Evolutionary conservation across 768 basidiomycete species (phyloP).

Genomic region (Rhodosporidiobolus sp.): DNA sequence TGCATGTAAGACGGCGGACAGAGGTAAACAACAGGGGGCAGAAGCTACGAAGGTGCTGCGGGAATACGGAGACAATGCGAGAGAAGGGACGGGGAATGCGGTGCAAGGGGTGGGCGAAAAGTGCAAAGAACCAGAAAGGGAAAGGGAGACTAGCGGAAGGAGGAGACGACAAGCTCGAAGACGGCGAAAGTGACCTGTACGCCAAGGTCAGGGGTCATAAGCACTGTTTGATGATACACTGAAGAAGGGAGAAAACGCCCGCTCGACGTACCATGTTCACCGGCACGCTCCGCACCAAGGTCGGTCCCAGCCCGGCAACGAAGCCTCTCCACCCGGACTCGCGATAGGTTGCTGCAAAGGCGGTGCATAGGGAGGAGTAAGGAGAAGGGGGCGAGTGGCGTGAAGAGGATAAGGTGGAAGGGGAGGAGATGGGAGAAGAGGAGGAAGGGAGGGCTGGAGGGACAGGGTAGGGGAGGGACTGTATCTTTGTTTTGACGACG

Average conservation of each 20-base stretch:
- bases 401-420: slow-evolving; percentile 1
- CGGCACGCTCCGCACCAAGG: slow-evolving; percentile 71
- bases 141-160: slow-evolving; percentile 15
- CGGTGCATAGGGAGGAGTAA: slow-evolving; percentile 10
- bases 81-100: background rate
- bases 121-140: background rate
- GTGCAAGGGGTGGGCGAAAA: background rate
- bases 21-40: no score
- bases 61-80: background rate
- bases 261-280: slow-evolving; percentile 60
- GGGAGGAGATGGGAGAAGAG: background rate
- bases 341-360: slow-evolving; percentile 56
- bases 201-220: background rate
- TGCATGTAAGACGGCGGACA: no score
- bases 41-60: no score
- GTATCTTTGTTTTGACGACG: slow-evolving; percentile 84
- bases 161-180: slow-evolving; percentile 55
- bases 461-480: slow-evolving; percentile 51
- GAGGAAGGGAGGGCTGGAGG: background rate
- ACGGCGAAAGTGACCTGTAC: slow-evolving; percentile 64
- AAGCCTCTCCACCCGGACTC: slow-evolving; percentile 68
- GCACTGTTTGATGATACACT: background rate
- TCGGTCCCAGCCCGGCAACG: slow-evolving; percentile 72
- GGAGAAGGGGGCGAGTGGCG: background rate
- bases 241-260: no score